Base-by-base conservation (phyloP, 306 rosid genomes). In the Adenanthera pavonina region DNA sequence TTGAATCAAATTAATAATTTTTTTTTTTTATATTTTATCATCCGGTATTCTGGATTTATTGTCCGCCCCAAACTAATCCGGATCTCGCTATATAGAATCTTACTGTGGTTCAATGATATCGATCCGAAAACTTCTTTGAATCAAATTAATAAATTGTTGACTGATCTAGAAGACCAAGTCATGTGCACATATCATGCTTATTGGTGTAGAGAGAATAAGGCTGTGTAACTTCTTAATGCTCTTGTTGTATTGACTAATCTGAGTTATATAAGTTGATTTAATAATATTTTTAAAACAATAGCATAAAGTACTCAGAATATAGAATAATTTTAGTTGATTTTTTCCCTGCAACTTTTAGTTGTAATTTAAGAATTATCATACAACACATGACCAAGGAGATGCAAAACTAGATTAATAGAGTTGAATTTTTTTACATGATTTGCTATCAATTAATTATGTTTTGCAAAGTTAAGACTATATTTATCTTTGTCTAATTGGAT, bases 141-240 rank as follows among this genome's bases (percentile, higher is more conserved):
- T 53, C 72, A 46, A 30, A 70, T 70, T 75, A 65, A 48, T 35
- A 34, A 36, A 48, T 53, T 74, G 65, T 40, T 51, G 78, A 74
- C 52, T 59, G 30, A 62, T n/a, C 53, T 33, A 40, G 33, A 17
- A 8, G 20, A 64, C 30, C 30, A 25, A 35, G 69, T 3, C 49
- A 66, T 40, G 72, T 66, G 49, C 72, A 16, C 16, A 17, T 36
- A 40, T 20, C 19, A 9, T 25, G 3, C 64, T 57, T 19, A 20
- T 7, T 8, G 34, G 35, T 20, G 64, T 19, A 16, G 15, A 1
- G 13, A 15, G 56, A 51, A 15, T 4, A 51, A 25, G 30, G 30
- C 30, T 25, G 30, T 25, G 30, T 25, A 25, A 25, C 30, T 25
- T 38, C 5, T 38, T 16, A 52, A 54, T 54, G 30, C 61, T 54